Evolutionary conservation across 805 yeast species (phyloP).

Genomic region (Grigorovia humatica): DNA sequence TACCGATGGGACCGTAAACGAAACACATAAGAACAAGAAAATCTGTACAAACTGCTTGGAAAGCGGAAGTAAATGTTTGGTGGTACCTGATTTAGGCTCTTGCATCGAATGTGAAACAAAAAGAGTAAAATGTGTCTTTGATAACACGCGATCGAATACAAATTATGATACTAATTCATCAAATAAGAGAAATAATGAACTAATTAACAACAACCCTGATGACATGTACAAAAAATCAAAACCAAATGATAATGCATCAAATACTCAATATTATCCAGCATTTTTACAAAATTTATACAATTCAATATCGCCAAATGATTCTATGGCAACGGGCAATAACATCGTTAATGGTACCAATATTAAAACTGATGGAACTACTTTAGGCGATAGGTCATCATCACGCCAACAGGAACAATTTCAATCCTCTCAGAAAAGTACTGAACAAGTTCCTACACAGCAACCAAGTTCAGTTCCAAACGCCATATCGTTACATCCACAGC

Average conservation of each 20-base stretch:
- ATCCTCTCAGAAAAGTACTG: neutral
- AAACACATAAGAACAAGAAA: neutral
- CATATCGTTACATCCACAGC: neutral
- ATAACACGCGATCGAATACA: conserved; percentile 24
- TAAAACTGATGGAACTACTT: neutral
- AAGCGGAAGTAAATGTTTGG: conserved; percentile 69
- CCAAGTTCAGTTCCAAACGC: neutral
- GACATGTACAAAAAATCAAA: conserved; percentile 8
- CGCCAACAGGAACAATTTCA: conserved; percentile 1
- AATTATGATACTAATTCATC: neutral
- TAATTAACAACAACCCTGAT: neutral
- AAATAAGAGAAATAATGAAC: neutral
- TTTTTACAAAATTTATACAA: conserved; percentile 17
- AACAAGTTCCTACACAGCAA: conserved; percentile 1
- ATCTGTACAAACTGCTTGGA: conserved; percentile 75
- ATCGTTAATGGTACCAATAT: neutral
- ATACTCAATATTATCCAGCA: conserved; percentile 17
- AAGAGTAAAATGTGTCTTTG: conserved; percentile 63
- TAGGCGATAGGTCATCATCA: neutral
- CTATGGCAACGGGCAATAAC: neutral
- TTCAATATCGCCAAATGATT: conserved; percentile 4
- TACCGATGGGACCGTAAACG: neutral
- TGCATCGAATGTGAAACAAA: conserved; percentile 73
- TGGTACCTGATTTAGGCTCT: conserved; percentile 48
- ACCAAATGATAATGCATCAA: conserved; percentile 9